Percentiles rank a stretch among this genome's conserved stretches.
Evolutionary conservation across 108 stramenopile genomes (phyloP).

Genomic region (Cyclotella atomus): DNA sequence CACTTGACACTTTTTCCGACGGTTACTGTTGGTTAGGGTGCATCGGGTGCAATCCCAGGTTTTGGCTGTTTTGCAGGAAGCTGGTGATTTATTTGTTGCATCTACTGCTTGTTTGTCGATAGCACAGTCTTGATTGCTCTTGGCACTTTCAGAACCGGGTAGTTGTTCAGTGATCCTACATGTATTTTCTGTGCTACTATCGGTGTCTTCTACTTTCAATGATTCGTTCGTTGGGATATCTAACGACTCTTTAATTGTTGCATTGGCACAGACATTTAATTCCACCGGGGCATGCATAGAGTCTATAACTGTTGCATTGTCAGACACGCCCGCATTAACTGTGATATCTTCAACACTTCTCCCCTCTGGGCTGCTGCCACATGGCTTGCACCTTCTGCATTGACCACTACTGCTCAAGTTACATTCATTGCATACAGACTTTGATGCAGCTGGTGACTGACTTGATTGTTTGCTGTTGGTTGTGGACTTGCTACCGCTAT

Average conservation of each 20-base stretch:
- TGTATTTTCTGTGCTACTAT: too few relatives aligned
- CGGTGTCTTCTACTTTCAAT: too few relatives aligned
- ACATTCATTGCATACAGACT: not conserved
- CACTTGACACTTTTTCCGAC: conserved; percentile 38
- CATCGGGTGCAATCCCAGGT: conserved; percentile 39
- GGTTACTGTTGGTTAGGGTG: conserved; percentile 32
- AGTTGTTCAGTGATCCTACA: too few relatives aligned
- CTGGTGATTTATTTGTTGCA: not conserved
- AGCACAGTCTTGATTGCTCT: not conserved
- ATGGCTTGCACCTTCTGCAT: too few relatives aligned
- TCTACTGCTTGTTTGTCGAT: not conserved
- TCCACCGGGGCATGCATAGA: too few relatives aligned
- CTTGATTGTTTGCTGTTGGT: not conserved
- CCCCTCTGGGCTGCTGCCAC: not conserved
- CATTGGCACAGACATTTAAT: too few relatives aligned
- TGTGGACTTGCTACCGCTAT: not conserved
- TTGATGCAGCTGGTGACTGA: not conserved
- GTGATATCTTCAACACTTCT: not conserved
- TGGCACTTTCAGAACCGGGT: not conserved
- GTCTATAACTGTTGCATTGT: too few relatives aligned
- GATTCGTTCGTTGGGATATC: too few relatives aligned
- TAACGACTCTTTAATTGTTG: too few relatives aligned
- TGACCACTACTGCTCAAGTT: not conserved
- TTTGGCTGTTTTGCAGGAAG: not conserved
- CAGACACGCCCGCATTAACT: not conserved